Conservation (phyloP, 768 basidiomycete genomes). For the Suillus subalutaceus region DNA sequence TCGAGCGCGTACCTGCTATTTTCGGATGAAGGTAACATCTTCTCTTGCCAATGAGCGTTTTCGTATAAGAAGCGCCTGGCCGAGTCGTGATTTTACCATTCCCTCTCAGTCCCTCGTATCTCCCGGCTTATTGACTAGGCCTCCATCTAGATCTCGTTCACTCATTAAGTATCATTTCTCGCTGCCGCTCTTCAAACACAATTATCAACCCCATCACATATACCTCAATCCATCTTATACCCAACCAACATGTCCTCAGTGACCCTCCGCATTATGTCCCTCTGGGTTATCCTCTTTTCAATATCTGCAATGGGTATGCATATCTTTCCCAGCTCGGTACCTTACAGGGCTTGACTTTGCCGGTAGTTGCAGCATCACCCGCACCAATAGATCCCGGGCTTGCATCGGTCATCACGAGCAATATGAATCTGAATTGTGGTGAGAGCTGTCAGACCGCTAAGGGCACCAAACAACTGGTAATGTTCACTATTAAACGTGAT, state of each 20-base stretch:
- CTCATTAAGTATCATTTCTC: neutral
- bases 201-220: neutral
- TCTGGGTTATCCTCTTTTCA: slow-evolving; percentile 26
- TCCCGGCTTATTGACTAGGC: slow-evolving; percentile 20
- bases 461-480: slow-evolving; percentile 26
- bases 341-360: neutral
- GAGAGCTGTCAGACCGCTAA: slow-evolving; percentile 25
- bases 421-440: slow-evolving; percentile 26
- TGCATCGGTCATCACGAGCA: slow-evolving; percentile 23
- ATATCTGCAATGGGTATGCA: slow-evolving; percentile 24
- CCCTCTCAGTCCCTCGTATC: neutral
- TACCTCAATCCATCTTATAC: slow-evolving; percentile 5
- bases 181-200: neutral
- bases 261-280: slow-evolving; percentile 21
- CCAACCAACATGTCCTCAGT: slow-evolving; percentile 19
- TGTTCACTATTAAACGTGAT: neutral
- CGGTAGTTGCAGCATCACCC: slow-evolving; percentile 27
- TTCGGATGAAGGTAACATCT: slow-evolving; percentile 18
- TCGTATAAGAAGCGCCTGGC: slow-evolving; percentile 10
- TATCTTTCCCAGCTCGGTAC: neutral
- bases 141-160: neutral
- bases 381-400: slow-evolving; percentile 26
- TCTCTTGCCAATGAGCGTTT: slow-evolving; percentile 5
- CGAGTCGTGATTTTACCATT: neutral
- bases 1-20: slow-evolving; percentile 11